Conservation (phyloP, 495 filamentous ascomycete genomes). For the Hypoxylon intermedium region DNA sequence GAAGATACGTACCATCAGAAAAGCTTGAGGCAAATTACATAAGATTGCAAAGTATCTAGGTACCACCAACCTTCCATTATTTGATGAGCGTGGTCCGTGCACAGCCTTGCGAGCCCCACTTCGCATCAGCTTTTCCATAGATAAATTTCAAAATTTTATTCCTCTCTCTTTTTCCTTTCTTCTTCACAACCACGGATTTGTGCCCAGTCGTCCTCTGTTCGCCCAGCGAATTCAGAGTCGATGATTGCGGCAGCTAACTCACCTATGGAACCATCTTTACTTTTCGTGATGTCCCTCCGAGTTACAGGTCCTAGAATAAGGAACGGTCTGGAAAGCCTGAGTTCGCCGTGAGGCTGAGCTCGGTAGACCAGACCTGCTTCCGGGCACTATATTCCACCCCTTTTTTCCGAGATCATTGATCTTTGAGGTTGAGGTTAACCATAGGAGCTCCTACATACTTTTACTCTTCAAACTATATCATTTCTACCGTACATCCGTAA, state of each 20-base stretch:
- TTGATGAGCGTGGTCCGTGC: slow-evolving; percentile 13
- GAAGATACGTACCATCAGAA: too few species aligned
- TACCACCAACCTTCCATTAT: background rate
- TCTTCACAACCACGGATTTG: slow-evolving; percentile 73
- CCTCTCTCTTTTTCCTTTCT: slow-evolving; percentile 49
- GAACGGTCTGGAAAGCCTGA: slow-evolving; percentile 60
- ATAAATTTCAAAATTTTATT: slow-evolving; percentile 39
- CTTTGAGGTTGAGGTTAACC: slow-evolving; percentile 86
- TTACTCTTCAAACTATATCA: background rate
- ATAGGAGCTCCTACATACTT: slow-evolving; percentile 74
- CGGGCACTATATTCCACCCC: slow-evolving; percentile 87
- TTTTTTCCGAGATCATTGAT: slow-evolving; percentile 84
- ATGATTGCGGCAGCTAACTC: slow-evolving; percentile 81
- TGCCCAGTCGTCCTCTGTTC: slow-evolving; percentile 76
- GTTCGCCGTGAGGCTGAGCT: slow-evolving; percentile 75
- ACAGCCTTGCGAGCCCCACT: slow-evolving; percentile 15
- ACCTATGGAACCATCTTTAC: slow-evolving; percentile 75
- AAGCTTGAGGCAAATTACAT: too few species aligned
- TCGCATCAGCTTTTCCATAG: slow-evolving; percentile 9
- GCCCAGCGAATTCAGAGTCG: slow-evolving; percentile 69
- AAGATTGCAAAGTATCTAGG: background rate
- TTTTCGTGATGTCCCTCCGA: slow-evolving; percentile 83
- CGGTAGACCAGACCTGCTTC: slow-evolving; percentile 65
- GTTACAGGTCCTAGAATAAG: slow-evolving; percentile 92
- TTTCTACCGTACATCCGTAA: background rate